phyloP scores from a whole-genome alignment of 78 protist genomes.

The Protostelium mycophagum region DNA sequence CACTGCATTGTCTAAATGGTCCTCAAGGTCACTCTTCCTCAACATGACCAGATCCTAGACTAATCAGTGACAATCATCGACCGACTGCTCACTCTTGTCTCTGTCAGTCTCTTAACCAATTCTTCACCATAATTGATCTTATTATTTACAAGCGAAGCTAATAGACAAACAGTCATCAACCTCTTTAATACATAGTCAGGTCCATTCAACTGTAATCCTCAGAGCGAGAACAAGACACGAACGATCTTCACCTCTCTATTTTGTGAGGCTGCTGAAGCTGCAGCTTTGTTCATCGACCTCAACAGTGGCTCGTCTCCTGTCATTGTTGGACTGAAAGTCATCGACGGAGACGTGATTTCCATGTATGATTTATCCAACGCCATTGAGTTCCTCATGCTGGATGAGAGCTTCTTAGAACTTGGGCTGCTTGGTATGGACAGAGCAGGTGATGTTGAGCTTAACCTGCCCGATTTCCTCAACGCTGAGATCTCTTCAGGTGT shows the following conservation, averaged over 20 bases:
- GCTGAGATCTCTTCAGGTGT: not conserved
- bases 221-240: not conserved
- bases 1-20: not conserved
- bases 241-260: not conserved
- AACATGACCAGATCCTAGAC: not conserved
- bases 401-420: not conserved
- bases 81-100: not conserved
- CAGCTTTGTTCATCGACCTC: too few species aligned
- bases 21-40: not conserved
- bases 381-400: too few species aligned
- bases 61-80: not conserved
- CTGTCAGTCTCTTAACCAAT: not conserved
- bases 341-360: too few species aligned
- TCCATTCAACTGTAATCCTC: not conserved
- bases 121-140: not conserved
- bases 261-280: not conserved
- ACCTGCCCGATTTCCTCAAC: not conserved
- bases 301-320: not conserved
- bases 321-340: not conserved
- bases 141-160: not conserved
- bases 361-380: too few species aligned
- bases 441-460: not conserved
- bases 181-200: not conserved
- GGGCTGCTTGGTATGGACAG: not conserved
- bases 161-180: not conserved